A percentile compares a stretch with the other conserved stretches of the same genome.
Conservation (phyloP, 2,329 filamentous ascomycete species). For the Cytospora leucostoma region DNA sequence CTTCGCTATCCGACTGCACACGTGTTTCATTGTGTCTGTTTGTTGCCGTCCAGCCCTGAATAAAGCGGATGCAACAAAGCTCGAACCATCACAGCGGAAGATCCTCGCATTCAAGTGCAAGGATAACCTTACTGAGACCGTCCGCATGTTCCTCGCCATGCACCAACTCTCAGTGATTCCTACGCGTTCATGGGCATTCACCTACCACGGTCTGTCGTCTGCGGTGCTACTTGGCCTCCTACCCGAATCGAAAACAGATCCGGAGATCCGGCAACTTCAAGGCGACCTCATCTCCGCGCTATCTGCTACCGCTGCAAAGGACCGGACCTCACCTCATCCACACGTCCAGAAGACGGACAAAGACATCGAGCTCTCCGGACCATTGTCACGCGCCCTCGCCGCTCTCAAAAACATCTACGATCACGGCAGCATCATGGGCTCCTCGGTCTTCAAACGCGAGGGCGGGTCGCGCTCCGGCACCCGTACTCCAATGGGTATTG, state of each 20-base stretch:
- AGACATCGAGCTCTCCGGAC: constrained; percentile 63
- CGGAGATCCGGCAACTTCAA: constrained; percentile 63
- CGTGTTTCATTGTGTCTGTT: constrained; percentile 65
- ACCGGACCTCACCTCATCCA: constrained; percentile 54
- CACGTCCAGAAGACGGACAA: constrained; percentile 58
- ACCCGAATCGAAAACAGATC: constrained; percentile 63
- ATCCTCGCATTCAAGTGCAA: constrained; percentile 61
- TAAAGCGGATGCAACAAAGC: constrained; percentile 49
- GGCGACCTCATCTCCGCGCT: constrained; percentile 65
- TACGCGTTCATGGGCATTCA: constrained; percentile 68
- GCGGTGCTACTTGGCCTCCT: constrained; percentile 65
- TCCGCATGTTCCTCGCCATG: constrained; percentile 70
- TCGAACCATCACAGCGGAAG: constrained; percentile 55
- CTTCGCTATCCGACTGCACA: constrained; percentile 65
- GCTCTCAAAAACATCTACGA: constrained; percentile 68
- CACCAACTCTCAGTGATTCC: constrained; percentile 67
- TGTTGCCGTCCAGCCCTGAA: constrained; percentile 64
- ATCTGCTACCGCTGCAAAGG: constrained; percentile 65
- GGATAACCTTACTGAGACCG: constrained; percentile 63
- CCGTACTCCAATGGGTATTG: constrained; percentile 44
- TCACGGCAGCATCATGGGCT: constrained; percentile 59
- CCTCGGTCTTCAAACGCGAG: constrained; percentile 50
- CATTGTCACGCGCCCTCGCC: constrained; percentile 60
- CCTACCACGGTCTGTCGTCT: constrained; percentile 66
- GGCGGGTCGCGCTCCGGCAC: constrained; percentile 48